A percentile compares a stretch with the other conserved stretches of the same genome.
Evolutionary conservation across 2,329 filamentous ascomycete genomes (phyloP).

Genomic region (Ilyonectria destructans): DNA sequence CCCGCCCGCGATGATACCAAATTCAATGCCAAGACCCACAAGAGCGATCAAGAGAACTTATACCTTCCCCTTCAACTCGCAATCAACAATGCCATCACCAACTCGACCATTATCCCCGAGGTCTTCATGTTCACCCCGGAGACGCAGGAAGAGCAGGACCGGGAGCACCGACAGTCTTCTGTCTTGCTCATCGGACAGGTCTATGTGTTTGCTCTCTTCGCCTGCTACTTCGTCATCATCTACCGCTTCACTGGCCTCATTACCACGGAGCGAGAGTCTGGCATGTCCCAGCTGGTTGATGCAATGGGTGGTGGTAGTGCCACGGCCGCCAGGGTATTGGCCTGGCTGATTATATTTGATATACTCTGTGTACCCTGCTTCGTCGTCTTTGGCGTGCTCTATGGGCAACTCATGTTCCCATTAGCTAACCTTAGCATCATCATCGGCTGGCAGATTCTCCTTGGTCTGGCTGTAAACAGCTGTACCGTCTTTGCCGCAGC

Average conservation of each 20-base stretch:
- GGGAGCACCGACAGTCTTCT: conserved; percentile 2
- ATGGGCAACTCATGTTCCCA: conserved; percentile 50
- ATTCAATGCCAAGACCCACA: conserved; percentile 65
- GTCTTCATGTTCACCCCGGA: conserved; percentile 39
- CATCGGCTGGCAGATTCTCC: conserved; percentile 64
- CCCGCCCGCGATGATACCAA: conserved; percentile 51
- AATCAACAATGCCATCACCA: conserved; percentile 52
- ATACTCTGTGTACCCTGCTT: conserved; percentile 56
- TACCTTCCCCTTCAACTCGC: conserved; percentile 52
- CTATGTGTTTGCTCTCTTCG: conserved; percentile 47
- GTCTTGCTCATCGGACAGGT: conserved; percentile 33
- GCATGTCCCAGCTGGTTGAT: conserved; percentile 53
- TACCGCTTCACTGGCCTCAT: conserved; percentile 41
- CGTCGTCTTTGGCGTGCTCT: conserved; percentile 58
- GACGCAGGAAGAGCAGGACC: conserved; percentile 31
- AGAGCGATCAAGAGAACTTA: conserved; percentile 43
- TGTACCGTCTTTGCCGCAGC: conserved; percentile 71
- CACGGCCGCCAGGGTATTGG: conserved; percentile 44
- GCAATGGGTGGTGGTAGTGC: conserved; percentile 62
- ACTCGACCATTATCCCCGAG: conserved; percentile 40
- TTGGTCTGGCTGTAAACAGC: conserved; percentile 72
- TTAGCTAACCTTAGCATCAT: conserved; percentile 50
- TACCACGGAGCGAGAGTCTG: conserved; percentile 52
- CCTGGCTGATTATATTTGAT: conserved; percentile 49
- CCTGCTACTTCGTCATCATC: conserved; percentile 41